phyloP scores from a whole-genome alignment of 495 filamentous ascomycete genomes.

The Xylaria flabelliformis region DNA sequence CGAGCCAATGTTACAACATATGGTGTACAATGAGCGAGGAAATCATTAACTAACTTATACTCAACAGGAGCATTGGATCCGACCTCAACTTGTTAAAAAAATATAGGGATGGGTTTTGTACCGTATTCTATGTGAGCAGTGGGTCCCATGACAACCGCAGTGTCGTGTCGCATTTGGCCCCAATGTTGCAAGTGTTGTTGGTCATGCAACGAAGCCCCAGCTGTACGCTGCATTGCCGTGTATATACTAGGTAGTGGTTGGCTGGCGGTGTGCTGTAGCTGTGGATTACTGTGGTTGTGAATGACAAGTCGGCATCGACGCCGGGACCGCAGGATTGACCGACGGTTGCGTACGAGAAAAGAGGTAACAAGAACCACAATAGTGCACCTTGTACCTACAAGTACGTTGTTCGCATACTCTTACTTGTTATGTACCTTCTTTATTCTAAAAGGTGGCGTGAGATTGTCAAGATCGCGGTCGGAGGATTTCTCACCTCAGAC shows the following conservation, averaged over 20 bases:
- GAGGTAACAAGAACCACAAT: not conserved
- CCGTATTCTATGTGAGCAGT: not conserved
- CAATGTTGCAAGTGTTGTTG: constrained; percentile 3
- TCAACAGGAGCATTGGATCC: not conserved
- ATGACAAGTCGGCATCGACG: constrained; percentile 1
- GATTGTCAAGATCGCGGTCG: constrained; percentile 8
- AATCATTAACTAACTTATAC: constrained; percentile 7
- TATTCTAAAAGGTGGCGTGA: not conserved
- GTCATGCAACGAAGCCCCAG: constrained; percentile 16
- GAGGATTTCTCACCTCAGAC: constrained; percentile 23
- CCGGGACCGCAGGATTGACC: not conserved
- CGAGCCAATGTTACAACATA: constrained; percentile 11
- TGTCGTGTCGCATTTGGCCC: constrained; percentile 2
- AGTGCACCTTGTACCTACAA: not conserved
- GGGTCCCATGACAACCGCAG: not conserved
- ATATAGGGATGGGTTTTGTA: constrained; percentile 1
- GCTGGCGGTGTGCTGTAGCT: not conserved
- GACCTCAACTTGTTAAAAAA: not conserved
- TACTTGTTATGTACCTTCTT: not conserved
- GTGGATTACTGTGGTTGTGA: not conserved
- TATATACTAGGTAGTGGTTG: not conserved
- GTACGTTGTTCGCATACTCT: not conserved
- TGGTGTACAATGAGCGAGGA: not conserved
- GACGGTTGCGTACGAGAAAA: not conserved
- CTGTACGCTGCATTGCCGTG: not conserved